A percentile compares a stretch with the other conserved stretches of the same genome.
phyloP scores from a whole-genome alignment of 1,284 basidiomycete species.

The Pseudozyma pruni region DNA sequence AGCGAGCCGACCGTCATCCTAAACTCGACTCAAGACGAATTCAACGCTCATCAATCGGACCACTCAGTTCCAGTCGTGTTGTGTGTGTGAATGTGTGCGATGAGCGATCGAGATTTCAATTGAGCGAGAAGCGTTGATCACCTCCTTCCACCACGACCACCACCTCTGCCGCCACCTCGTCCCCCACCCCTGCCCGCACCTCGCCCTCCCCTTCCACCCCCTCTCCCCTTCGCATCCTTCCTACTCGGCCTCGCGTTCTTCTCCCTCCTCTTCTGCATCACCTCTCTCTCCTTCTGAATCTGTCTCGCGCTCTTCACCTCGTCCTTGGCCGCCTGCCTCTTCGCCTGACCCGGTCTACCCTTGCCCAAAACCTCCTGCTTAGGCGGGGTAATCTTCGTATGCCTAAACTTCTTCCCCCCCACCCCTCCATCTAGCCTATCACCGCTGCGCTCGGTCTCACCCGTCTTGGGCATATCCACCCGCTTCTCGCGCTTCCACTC shows the following conservation, averaged over 20 bases:
- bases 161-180: constrained; percentile 4
- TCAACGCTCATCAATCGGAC: not conserved
- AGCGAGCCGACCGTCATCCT: too few species aligned
- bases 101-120: not conserved
- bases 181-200: constrained; percentile 14
- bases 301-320: constrained; percentile 58
- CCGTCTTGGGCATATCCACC: constrained; percentile 79
- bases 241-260: constrained; percentile 63
- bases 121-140: not conserved
- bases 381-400: constrained; percentile 51
- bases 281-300: constrained; percentile 58
- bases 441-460: constrained; percentile 75
- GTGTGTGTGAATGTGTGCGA: not conserved
- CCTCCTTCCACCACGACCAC: constrained; percentile 21
- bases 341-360: constrained; percentile 42
- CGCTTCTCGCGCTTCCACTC: constrained; percentile 89
- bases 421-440: constrained; percentile 68
- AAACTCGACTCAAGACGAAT: too few species aligned
- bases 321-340: constrained; percentile 42
- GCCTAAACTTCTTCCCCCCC: constrained; percentile 45
- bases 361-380: constrained; percentile 52
- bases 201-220: constrained; percentile 4
- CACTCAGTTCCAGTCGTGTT: not conserved
- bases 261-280: constrained; percentile 52
- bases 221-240: constrained; percentile 21